A percentile compares a stretch with the other conserved stretches of the same genome.
Evolutionary conservation across 306 rosid species (phyloP).

Genomic region (Albizia julibrissin): DNA sequence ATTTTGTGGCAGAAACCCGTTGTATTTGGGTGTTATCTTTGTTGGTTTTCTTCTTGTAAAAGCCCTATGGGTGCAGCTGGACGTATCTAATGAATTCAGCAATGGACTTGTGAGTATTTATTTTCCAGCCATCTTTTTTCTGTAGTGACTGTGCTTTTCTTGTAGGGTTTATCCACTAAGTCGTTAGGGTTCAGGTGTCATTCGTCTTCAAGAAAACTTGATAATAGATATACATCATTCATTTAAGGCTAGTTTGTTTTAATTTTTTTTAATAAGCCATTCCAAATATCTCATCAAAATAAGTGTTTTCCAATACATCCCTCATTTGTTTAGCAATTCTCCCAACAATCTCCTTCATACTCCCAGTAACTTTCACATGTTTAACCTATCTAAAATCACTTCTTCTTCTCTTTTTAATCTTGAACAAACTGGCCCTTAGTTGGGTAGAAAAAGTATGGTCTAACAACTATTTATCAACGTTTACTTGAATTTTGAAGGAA

Average conservation of each 20-base stretch:
- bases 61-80: conserved; percentile 88
- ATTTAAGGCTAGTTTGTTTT: neutral
- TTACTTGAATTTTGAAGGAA: neutral
- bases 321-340: neutral
- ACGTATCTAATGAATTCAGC: conserved; percentile 60
- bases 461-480: neutral
- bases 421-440: neutral
- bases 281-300: neutral
- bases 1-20: conserved; percentile 76
- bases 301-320: neutral
- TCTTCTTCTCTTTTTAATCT: neutral
- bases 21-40: conserved; percentile 68
- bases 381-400: neutral
- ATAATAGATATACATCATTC: neutral
- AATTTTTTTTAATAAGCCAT: too few species aligned
- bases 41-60: conserved; percentile 61
- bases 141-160: neutral
- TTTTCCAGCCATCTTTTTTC: conserved; percentile 1
- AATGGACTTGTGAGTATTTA: conserved; percentile 72
- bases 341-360: neutral
- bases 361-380: neutral
- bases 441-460: neutral
- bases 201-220: neutral
- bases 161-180: neutral
- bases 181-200: conserved; percentile 1